Evolutionary conservation across 345 rosid genomes (phyloP), one percentile per base, ranked within the genome.

Genomic region (Melaleuca alternifolia): DNA sequence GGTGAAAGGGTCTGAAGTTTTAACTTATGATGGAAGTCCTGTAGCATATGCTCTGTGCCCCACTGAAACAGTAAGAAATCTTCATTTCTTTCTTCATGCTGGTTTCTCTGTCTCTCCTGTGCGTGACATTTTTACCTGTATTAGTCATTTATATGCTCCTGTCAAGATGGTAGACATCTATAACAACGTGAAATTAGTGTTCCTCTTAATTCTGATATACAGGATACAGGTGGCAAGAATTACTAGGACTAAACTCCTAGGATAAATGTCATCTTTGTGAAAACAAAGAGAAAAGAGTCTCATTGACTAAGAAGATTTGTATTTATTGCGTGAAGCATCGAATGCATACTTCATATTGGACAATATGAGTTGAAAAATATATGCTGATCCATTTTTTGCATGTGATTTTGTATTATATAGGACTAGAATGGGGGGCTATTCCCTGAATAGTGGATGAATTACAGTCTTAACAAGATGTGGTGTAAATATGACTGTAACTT

Each of bases 1-100:
- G 99, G 95, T 93, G 75, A 97, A 94, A 88, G 98, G 98, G 87
- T 93, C 92, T 53, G 98, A 94, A 89, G 90, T 96, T 85, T 90
- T 93, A 57, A 90, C 94, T 87, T 92, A 93, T 87, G 97, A 91
- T 88, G 95, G 94, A 83, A 89, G 92, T 83, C 95, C 98, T 53
- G 95, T 97, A 87, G 98, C 93, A 71, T 97, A 96, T 91, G 92
- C 98, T 87, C 85, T 90, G 85, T 87, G 87, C 89, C 98, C 98
- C 51, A 90, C 89, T 57, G 98, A 97, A 92, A 97, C 96, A 41
- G 99, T 97, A 92, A 46, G 88, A 52, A 61, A 75, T 54, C 61
- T 50, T 33, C 65, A 75, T 62, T 50, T 83, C 30, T 65, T 23
- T 52, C 30, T 8, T 51, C n/a, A 61, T 65, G 46, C 54, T 75